Conservation (phyloP, 805 yeast species). For the Metschnikowia colocasiae region DNA sequence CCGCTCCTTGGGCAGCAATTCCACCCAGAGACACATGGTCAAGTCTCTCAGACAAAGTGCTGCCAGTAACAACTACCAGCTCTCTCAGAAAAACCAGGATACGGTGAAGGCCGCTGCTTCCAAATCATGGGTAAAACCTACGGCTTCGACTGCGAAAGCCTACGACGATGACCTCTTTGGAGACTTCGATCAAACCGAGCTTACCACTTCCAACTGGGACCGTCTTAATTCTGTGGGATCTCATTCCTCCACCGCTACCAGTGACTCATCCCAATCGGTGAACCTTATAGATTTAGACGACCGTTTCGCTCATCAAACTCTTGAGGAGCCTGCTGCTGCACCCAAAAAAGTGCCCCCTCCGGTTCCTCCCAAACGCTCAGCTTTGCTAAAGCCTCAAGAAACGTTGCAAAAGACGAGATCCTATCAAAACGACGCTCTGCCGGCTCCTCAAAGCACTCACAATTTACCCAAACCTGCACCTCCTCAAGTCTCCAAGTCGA, state of each 20-base stretch:
- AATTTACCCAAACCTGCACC: background rate
- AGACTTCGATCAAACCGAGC: conserved; percentile 39
- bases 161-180: conserved; percentile 27
- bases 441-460: background rate
- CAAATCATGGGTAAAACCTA: conserved; percentile 15
- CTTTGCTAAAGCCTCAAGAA: conserved; percentile 1
- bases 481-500: conserved; percentile 18
- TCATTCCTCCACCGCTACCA: conserved; percentile 5
- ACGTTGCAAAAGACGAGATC: conserved; percentile 2
- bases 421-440: background rate
- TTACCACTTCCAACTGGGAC: conserved; percentile 25
- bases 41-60: conserved; percentile 13
- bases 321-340: conserved; percentile 21
- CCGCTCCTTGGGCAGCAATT: conserved; percentile 14
- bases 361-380: conserved; percentile 17
- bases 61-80: conserved; percentile 6
- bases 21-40: conserved; percentile 26
- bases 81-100: conserved; percentile 21
- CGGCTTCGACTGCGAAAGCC: conserved; percentile 1
- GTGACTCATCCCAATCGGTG: conserved; percentile 26
- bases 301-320: conserved; percentile 35
- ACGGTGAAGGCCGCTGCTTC: conserved; percentile 17
- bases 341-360: conserved; percentile 17
- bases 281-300: conserved; percentile 71
- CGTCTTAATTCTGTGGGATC: conserved; percentile 19